Evolutionary conservation across 2,329 filamentous ascomycete genomes (phyloP), one percentile per base, ranked within the genome.

Genomic region (Teratosphaeria zuluensis): DNA sequence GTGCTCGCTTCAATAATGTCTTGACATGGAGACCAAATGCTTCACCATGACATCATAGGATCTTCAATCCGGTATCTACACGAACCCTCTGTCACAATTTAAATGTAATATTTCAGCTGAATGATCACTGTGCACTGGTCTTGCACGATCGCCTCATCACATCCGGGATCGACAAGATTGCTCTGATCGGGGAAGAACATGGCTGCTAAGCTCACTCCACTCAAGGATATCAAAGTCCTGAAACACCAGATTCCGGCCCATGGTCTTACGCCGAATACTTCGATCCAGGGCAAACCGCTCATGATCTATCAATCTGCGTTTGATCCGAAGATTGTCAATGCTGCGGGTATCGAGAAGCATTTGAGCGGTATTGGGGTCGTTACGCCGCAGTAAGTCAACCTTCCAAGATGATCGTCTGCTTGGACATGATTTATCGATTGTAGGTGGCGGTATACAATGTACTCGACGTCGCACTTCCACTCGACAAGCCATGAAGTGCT

Each of bases 381-480:
- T 2, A 68, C 66, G 1, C 84, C 86, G 0, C 82, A 86, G 67
- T 35, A 35, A 35, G 33, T n/a, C n/a, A n/a, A n/a, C n/a, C n/a
- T n/a, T n/a, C n/a, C n/a, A n/a, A n/a, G n/a, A n/a, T n/a, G n/a
- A n/a, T n/a, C n/a, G n/a, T n/a, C n/a, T n/a, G n/a, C n/a, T n/a
- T n/a, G n/a, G n/a, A n/a, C n/a, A n/a, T n/a, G n/a, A n/a, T n/a
- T n/a, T n/a, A n/a, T n/a, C n/a, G n/a, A n/a, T n/a, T n/a, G n/a
- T n/a, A n/a, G 38, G 38, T 88, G 85, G 86, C 78, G 82, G 30
- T 88, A 84, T 71, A 84, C 83, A 16, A 89, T 89, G 85, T 89
- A 86, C 70, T 71, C 69, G 38, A 80, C 78, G 5, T 83, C 80
- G 0, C 86, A 89, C 72, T 89, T 86, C 70, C 86, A 89, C 73